These are phyloP conservation scores for Alloteropsis semialata DNA, from an alignment of 176 grass and related monocot species.

Conservation along the genomic window DNA sequence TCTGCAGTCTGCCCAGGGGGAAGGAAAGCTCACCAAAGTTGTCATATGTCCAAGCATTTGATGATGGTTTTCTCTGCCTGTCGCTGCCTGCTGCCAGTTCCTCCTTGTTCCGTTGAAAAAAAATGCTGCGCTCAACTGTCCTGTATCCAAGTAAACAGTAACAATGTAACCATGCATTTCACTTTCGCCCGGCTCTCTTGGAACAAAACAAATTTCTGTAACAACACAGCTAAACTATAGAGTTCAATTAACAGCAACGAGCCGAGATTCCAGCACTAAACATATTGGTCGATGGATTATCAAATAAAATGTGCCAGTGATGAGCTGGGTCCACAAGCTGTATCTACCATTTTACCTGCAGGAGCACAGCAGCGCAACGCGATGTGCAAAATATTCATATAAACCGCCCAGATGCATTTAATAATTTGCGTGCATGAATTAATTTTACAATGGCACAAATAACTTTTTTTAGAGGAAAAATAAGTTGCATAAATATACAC, in stretches of 20 bases:
- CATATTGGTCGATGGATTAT: background rate
- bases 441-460: background rate
- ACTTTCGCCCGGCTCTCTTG: background rate
- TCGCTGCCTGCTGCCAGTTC: background rate
- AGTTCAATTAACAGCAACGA: background rate
- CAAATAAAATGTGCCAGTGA: background rate
- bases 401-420: background rate
- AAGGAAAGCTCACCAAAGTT: background rate
- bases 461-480: background rate
- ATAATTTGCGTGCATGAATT: background rate
- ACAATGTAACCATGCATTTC: background rate
- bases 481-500: background rate
- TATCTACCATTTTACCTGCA: background rate
- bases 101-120: background rate
- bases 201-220: background rate
- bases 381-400: background rate
- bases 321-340: background rate
- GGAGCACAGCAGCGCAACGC: background rate
- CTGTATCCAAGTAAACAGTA: background rate
- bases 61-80: slow-evolving; percentile 2
- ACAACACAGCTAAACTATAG: background rate
- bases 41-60: background rate
- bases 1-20: background rate
- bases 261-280: background rate
- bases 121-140: background rate